These are phyloP conservation scores for Aspergillus pseudoglaucus DNA, from an alignment of 2,329 filamentous ascomycete species.

Conservation along the genomic window DNA sequence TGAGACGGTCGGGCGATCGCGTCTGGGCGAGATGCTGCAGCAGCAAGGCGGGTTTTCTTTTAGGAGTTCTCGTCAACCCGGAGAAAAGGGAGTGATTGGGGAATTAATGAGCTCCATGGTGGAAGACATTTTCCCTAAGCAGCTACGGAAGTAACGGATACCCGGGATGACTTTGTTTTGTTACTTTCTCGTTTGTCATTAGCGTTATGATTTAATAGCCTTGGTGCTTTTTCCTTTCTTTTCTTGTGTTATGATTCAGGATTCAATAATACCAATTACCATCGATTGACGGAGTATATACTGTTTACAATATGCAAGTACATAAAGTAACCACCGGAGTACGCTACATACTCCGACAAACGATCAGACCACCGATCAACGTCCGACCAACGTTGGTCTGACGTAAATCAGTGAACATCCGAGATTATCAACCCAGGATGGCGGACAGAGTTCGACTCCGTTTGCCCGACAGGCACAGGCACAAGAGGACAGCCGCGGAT, in stretches of 20 bases:
- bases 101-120: slow-evolving; percentile 32
- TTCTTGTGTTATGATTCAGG: neutral
- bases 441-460: neutral
- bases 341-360: neutral
- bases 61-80: slow-evolving; percentile 1
- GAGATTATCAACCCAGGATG: too few species aligned
- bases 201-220: neutral
- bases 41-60: slow-evolving; percentile 23
- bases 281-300: too few species aligned
- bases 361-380: neutral
- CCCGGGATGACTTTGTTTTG: slow-evolving; percentile 7
- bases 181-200: neutral
- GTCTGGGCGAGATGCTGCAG: slow-evolving; percentile 28
- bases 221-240: neutral
- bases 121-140: slow-evolving; percentile 33
- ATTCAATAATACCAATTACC: neutral
- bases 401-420: too few species aligned
- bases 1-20: slow-evolving; percentile 40
- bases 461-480: neutral
- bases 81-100: slow-evolving; percentile 23
- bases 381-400: too few species aligned
- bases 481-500: neutral
- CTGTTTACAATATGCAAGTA: too few species aligned
- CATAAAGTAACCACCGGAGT: too few species aligned
- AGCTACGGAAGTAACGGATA: slow-evolving; percentile 15